phyloP scores from a whole-genome alignment of 2,329 filamentous ascomycete species.

The Neonectria hederae region DNA sequence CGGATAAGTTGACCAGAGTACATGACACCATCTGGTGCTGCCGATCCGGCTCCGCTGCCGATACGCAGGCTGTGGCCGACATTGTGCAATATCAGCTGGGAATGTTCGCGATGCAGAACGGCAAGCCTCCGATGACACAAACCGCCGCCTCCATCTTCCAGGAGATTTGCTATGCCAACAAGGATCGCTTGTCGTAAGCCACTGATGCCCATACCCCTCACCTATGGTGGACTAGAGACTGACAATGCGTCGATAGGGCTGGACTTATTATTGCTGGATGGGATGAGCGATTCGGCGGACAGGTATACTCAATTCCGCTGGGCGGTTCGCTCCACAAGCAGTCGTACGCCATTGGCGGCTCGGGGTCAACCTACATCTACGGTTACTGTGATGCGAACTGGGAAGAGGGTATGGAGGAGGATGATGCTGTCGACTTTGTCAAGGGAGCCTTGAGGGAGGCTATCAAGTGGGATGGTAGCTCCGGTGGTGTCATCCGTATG shows the following conservation, averaged over 20 bases:
- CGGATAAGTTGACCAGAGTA: constrained; percentile 98
- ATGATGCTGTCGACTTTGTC: constrained; percentile 90
- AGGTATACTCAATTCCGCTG: constrained; percentile 96
- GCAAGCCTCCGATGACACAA: constrained; percentile 91
- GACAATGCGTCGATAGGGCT: constrained; percentile 65
- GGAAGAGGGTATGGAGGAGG: constrained; percentile 93
- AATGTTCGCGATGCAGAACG: constrained; percentile 89
- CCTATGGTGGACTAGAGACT: constrained; percentile 17
- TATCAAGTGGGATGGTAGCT: constrained; percentile 99
- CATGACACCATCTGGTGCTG: constrained; percentile 99
- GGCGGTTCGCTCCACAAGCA: constrained; percentile 98
- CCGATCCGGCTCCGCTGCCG: constrained; percentile 94
- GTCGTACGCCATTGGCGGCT: constrained; percentile 93
- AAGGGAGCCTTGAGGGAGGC: constrained; percentile 91
- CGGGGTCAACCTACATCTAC: constrained; percentile 99
- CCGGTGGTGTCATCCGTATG: constrained; percentile 97
- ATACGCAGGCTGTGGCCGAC: constrained; percentile 97
- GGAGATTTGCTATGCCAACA: constrained; percentile 98
- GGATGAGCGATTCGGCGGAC: constrained; percentile 92
- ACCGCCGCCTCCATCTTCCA: constrained; percentile 96
- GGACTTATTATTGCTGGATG: constrained; percentile 99
- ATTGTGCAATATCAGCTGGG: constrained; percentile 97
- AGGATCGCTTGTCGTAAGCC: constrained; percentile 85
- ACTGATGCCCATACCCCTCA: background rate
- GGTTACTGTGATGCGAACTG: constrained; percentile 98